Evolutionary conservation across 495 filamentous ascomycete species (phyloP).

Genomic region (Neurospora tetrasperma): DNA sequence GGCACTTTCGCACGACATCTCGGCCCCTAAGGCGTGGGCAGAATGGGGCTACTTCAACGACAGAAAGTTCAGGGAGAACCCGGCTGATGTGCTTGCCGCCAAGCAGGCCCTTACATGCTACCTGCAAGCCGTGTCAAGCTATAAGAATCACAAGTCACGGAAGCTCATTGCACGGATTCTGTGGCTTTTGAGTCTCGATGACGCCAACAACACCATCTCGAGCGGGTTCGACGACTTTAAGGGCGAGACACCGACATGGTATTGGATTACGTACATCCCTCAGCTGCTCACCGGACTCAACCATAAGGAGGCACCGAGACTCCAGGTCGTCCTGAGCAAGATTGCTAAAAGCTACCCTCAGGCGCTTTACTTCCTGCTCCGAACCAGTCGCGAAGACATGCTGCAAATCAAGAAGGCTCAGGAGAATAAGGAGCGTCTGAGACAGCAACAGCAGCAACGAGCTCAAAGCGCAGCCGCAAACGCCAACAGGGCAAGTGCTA

Average conservation of each 20-base stretch:
- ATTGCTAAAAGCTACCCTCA: slow-evolving; percentile 94
- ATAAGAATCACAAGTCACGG: slow-evolving; percentile 92
- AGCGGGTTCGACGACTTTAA: slow-evolving; percentile 85
- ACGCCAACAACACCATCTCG: slow-evolving; percentile 68
- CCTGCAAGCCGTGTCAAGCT: slow-evolving; percentile 87
- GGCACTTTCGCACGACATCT: slow-evolving; percentile 89
- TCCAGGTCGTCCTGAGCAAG: slow-evolving; percentile 73
- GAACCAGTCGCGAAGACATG: slow-evolving; percentile 94
- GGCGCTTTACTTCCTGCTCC: slow-evolving; percentile 84
- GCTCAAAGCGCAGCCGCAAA: slow-evolving; percentile 28
- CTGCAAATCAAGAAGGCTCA: slow-evolving; percentile 78
- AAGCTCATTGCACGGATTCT: slow-evolving; percentile 91
- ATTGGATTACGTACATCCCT: slow-evolving; percentile 98
- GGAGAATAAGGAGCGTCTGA: slow-evolving; percentile 53
- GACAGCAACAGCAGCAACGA: slow-evolving; percentile 6
- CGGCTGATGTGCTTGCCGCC: slow-evolving; percentile 65
- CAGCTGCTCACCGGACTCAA: slow-evolving; percentile 84
- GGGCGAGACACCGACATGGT: slow-evolving; percentile 93
- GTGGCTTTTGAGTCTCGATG: slow-evolving; percentile 92
- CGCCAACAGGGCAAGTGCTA: slow-evolving; percentile 12
- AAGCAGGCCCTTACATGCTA: slow-evolving; percentile 93
- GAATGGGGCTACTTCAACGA: slow-evolving; percentile 99
- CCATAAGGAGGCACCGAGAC: slow-evolving; percentile 79
- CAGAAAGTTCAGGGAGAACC: slow-evolving; percentile 81
- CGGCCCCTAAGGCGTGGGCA: slow-evolving; percentile 94